Conservation (phyloP, 495 filamentous ascomycete genomes). For the Penicillium argentinense region DNA sequence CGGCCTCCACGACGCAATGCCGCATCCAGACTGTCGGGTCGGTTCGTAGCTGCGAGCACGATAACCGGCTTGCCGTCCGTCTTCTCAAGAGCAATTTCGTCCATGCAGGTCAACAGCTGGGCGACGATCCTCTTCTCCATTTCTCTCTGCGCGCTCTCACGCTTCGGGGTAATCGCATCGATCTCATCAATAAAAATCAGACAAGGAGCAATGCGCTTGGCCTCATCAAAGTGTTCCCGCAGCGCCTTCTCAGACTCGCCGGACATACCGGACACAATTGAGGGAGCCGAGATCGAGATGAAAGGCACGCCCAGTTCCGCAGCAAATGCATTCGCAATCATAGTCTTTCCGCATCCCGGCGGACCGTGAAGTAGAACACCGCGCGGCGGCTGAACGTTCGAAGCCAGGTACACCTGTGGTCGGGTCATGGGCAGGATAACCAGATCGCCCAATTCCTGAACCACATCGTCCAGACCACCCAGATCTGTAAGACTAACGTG, state of each 20-base stretch:
- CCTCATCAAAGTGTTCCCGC: conserved; percentile 85
- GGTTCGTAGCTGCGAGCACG: conserved; percentile 89
- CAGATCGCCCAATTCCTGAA: conserved; percentile 73
- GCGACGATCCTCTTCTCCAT: conserved; percentile 98
- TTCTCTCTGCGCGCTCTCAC: conserved; percentile 90
- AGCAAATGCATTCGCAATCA: conserved; percentile 88
- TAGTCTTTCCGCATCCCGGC: conserved; percentile 93
- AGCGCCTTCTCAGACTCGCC: conserved; percentile 96
- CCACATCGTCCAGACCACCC: conserved; percentile 80
- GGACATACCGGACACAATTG: conserved; percentile 90
- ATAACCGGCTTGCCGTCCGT: conserved; percentile 89
- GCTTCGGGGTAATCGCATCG: conserved; percentile 91
- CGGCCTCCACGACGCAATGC: conserved; percentile 81
- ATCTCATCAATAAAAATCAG: conserved; percentile 96
- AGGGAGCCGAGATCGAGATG: conserved; percentile 85
- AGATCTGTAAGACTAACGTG: conserved; percentile 77
- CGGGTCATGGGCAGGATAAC: conserved; percentile 79
- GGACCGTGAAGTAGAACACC: conserved; percentile 91
- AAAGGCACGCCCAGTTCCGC: conserved; percentile 83
- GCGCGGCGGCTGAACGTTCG: conserved; percentile 70
- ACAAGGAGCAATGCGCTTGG: conserved; percentile 83
- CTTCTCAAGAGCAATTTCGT: conserved; percentile 76
- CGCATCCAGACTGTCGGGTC: conserved; percentile 86
- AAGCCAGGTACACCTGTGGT: conserved; percentile 61
- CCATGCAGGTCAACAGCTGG: conserved; percentile 87